phyloP scores from a whole-genome alignment of 2,329 filamentous ascomycete species.

The Parastagonospora nodorum region DNA sequence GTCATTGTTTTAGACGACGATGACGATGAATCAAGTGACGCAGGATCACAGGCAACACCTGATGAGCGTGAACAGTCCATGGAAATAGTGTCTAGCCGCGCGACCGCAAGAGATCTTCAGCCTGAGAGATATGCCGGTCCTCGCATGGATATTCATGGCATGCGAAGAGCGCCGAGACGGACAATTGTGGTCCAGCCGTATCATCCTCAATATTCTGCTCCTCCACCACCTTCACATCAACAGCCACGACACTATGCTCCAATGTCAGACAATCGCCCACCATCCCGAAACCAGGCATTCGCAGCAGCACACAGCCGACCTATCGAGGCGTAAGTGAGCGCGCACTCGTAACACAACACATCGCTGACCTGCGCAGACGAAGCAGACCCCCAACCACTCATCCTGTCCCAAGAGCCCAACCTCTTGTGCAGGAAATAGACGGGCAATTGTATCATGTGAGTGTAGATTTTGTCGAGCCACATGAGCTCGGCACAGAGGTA shows the following conservation, averaged over 20 bases:
- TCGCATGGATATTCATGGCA: slow-evolving; percentile 14
- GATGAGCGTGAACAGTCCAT: slow-evolving; percentile 37
- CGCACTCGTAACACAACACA: background rate
- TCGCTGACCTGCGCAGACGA: slow-evolving; percentile 24
- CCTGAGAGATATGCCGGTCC: slow-evolving; percentile 24
- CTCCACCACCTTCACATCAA: slow-evolving; percentile 10
- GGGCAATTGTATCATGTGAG: slow-evolving; percentile 44
- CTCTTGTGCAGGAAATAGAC: slow-evolving; percentile 30
- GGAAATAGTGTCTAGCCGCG: slow-evolving; percentile 40
- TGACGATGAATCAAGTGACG: slow-evolving; percentile 52
- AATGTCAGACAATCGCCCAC: slow-evolving; percentile 2
- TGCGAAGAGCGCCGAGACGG: slow-evolving; percentile 23
- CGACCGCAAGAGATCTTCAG: slow-evolving; percentile 39
- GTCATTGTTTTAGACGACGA: slow-evolving; percentile 68
- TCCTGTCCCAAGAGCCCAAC: slow-evolving; percentile 13
- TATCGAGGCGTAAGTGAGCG: slow-evolving; percentile 24
- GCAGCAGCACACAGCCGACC: slow-evolving; percentile 13
- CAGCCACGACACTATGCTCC: slow-evolving; percentile 6
- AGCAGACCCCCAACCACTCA: slow-evolving; percentile 12
- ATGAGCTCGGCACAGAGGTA: slow-evolving; percentile 17
- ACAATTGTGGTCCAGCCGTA: slow-evolving; percentile 29
- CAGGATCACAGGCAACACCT: slow-evolving; percentile 34
- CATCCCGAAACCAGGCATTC: slow-evolving; percentile 8
- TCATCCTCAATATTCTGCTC: slow-evolving; percentile 10
- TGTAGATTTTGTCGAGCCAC: slow-evolving; percentile 17